Percentiles rank a stretch among this genome's conserved stretches.
phyloP scores from a whole-genome alignment of 495 filamentous ascomycete species.

The Usnea hakonensis region DNA sequence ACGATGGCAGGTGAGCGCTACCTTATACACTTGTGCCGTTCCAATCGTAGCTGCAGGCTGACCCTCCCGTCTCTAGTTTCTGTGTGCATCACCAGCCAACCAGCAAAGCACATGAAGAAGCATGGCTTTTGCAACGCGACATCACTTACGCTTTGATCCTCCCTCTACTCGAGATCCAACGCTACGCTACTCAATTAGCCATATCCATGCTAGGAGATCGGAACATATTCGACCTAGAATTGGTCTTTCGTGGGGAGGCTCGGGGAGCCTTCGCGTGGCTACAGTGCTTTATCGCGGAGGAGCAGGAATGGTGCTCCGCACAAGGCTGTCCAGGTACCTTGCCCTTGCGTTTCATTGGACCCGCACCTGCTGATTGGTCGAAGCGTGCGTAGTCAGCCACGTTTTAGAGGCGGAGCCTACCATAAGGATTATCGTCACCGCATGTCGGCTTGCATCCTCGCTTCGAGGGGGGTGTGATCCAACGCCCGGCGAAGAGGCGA shows the following conservation, averaged over 20 bases:
- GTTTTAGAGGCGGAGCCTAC: conserved; percentile 51
- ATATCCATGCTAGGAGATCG: conserved; percentile 37
- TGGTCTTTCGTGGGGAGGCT: conserved; percentile 51
- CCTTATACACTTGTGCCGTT: conserved; percentile 31
- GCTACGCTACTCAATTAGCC: conserved; percentile 45
- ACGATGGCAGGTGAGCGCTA: conserved; percentile 32
- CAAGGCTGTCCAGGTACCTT: conserved; percentile 44
- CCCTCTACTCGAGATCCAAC: conserved; percentile 50
- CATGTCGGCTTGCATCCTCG: conserved; percentile 66
- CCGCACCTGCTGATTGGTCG: background rate
- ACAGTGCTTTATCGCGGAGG: conserved; percentile 50
- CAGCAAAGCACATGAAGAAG: conserved; percentile 36
- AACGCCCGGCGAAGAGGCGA: conserved; percentile 20
- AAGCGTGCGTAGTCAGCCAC: conserved; percentile 46
- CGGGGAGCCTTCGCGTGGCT: conserved; percentile 55
- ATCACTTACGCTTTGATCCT: conserved; percentile 53
- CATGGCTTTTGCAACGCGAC: conserved; percentile 52
- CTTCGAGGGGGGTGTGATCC: conserved; percentile 39
- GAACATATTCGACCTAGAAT: conserved; percentile 47
- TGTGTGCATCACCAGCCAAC: conserved; percentile 40
- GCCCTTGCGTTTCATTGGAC: background rate
- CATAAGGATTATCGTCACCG: conserved; percentile 50
- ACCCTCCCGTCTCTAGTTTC: conserved; percentile 33
- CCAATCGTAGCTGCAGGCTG: conserved; percentile 27
- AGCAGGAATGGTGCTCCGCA: conserved; percentile 51